These are phyloP conservation scores for Allium cepa DNA, from an alignment of 106 monocot genomes.

Conservation along the genomic window DNA sequence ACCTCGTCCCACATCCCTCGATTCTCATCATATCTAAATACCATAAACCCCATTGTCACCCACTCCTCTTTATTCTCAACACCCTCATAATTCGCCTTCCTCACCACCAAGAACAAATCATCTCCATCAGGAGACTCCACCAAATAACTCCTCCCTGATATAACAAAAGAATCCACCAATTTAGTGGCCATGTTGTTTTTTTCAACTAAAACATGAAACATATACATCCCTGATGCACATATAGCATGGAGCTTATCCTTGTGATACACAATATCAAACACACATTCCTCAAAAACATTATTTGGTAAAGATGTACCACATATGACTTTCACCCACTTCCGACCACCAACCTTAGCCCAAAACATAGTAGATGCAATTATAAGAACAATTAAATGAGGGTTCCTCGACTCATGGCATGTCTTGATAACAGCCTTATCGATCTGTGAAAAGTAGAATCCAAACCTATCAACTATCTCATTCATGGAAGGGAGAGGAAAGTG, in stretches of 20 bases:
- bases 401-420: background rate
- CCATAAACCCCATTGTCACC: background rate
- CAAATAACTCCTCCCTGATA: background rate
- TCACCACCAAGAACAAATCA: background rate
- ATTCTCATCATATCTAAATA: background rate
- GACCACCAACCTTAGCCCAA: background rate
- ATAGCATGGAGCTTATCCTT: background rate
- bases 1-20: background rate
- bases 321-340: background rate
- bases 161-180: background rate
- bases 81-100: background rate
- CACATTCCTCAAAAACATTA: background rate
- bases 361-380: background rate
- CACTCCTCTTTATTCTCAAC: background rate
- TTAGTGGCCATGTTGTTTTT: background rate
- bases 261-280: background rate
- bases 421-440: background rate
- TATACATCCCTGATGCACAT: background rate
- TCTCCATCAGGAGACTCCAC: conserved; percentile 1
- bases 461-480: background rate
- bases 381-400: background rate
- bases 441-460: background rate
- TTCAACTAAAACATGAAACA: background rate
- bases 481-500: background rate
- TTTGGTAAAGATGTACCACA: background rate